A percentile compares a stretch with the other conserved stretches of the same genome.
phyloP scores from a whole-genome alignment of 1,284 basidiomycete species.

The Cryptococcus hybrid region DNA sequence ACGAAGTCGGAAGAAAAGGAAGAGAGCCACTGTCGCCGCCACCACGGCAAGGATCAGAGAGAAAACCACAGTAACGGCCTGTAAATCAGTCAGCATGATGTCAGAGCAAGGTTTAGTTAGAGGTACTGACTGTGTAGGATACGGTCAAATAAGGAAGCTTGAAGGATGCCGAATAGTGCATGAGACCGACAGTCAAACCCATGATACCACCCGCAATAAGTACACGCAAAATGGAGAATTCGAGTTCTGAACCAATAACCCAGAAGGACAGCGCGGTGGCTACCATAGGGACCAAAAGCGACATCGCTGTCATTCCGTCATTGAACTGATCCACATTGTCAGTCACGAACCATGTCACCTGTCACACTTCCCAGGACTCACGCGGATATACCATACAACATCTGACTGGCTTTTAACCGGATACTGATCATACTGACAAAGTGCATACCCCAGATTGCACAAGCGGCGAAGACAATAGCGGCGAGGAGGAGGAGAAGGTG shows the following conservation, averaged over 20 bases:
- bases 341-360: constrained; percentile 1
- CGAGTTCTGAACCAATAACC: constrained; percentile 51
- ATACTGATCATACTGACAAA: constrained; percentile 54
- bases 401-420: constrained; percentile 43
- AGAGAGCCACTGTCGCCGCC: constrained; percentile 52
- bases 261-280: constrained; percentile 53
- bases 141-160: constrained; percentile 42
- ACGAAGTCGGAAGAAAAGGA: constrained; percentile 54
- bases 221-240: constrained; percentile 49
- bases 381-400: constrained; percentile 49
- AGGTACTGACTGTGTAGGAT: constrained; percentile 29
- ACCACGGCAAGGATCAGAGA: constrained; percentile 53
- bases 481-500: constrained; percentile 54
- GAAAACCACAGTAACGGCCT: constrained; percentile 49
- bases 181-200: constrained; percentile 38
- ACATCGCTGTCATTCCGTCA: constrained; percentile 53
- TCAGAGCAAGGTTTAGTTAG: neutral
- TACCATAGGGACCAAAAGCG: constrained; percentile 53
- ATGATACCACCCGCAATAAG: constrained; percentile 46
- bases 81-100: constrained; percentile 1
- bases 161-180: constrained; percentile 55
- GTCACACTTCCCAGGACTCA: constrained; percentile 15
- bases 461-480: constrained; percentile 82
- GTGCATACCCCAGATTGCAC: constrained; percentile 62
- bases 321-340: constrained; percentile 41